These are phyloP conservation scores for Tilletia caries DNA, from an alignment of 1,284 basidiomycete species.

Conservation along the genomic window DNA sequence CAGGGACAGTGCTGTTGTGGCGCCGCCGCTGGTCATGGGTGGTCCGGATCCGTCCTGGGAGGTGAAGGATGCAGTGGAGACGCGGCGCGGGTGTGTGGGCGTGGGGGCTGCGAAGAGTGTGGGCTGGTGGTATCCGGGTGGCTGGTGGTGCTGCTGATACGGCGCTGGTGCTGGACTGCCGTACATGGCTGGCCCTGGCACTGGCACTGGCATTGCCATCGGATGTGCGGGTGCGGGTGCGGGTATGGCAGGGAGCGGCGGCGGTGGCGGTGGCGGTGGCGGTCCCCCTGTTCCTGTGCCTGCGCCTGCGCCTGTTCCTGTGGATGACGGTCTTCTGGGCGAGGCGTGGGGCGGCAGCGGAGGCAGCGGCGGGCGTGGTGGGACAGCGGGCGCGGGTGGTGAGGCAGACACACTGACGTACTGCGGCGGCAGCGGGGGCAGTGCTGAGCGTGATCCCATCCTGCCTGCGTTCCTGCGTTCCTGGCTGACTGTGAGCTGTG, in stretches of 20 bases:
- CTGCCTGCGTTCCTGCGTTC: background rate
- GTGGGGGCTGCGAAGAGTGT: background rate
- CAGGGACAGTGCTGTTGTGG: too few relatives aligned
- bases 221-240: background rate
- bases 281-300: background rate
- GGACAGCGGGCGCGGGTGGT: slow-evolving; percentile 19
- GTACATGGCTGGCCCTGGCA: background rate
- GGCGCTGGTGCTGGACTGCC: too few relatives aligned
- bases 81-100: background rate
- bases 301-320: background rate
- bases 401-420: background rate
- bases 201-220: background rate
- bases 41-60: background rate
- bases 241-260: background rate
- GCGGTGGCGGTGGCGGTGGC: background rate
- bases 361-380: slow-evolving; percentile 31
- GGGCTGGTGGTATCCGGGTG: background rate
- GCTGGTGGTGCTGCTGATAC: background rate
- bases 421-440: background rate
- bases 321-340: slow-evolving; percentile 21
- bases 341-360: slow-evolving; percentile 33
- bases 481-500: too few relatives aligned
- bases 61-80: background rate
- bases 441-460: background rate
- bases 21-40: slow-evolving; percentile 20